Base-by-base conservation (phyloP, 176 grass and related monocot genomes). In the Aegilops bicornis region DNA sequence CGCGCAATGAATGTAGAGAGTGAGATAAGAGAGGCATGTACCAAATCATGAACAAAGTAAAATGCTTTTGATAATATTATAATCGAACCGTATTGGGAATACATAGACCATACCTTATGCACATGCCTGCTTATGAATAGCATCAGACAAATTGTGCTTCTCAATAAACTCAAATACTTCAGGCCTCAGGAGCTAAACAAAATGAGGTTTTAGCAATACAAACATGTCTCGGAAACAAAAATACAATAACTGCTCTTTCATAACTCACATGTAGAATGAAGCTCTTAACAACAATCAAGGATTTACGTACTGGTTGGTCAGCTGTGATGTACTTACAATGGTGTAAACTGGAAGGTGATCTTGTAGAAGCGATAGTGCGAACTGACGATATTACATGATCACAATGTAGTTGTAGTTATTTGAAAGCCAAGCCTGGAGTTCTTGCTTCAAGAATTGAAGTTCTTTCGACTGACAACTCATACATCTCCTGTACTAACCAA, bases 161-260 rank as follows among this genome's bases (percentile, higher is more conserved):
- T 94, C 92, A 33, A 96, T 96, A 82, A 94, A 98, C 42, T 90
- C 78, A 15, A 98, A 98, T 72, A 98, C 88, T 70, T 94, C 88
- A 78, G 92, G 92, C 82, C 91, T 98, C 67, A 87, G 68, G 54
- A 98, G 88, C 97, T 98, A 87, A 67, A 89, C 13, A 15, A 63
- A 87, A 88, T 10, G 8, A 39, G 5, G 5, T 33, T 77, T 88
- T 69, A 85, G 47, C 79, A 71, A 63, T 70, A 42, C 48, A 83
- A 47, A 62, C n/a, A 61, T 81, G 78, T 19, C 17, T 73, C 58
- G 40, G 27, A 83, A 80, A 90, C 50, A 37, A 60, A 82, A 13
- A 24, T 79, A 31, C 81, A 73, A 14, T 2, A 47, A 64, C 54
- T 56, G 12, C 47, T 77, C 68, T 32, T 69, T 70, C 29, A n/a